Conservation (phyloP, 1,284 basidiomycete genomes). For the Waitea zeae region DNA sequence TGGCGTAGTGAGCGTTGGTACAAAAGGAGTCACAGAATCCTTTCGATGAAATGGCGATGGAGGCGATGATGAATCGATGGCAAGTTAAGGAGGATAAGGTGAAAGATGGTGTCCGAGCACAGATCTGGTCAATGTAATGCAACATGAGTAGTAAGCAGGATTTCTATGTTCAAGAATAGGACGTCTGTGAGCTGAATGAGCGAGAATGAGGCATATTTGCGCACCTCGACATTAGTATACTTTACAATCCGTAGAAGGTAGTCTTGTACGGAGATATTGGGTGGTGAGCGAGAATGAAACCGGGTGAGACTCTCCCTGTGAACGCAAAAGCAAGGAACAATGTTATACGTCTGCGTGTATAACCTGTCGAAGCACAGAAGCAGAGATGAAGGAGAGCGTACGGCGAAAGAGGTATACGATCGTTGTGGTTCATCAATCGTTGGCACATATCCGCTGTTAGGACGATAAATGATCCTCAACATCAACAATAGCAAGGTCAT, state of each 20-base stretch:
- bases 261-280: slow-evolving; percentile 72
- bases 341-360: slow-evolving; percentile 10
- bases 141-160: slow-evolving; percentile 78
- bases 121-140: slow-evolving; percentile 91
- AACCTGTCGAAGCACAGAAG: slow-evolving; percentile 7
- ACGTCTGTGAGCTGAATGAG: slow-evolving; percentile 3
- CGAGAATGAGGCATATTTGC: slow-evolving; percentile 11
- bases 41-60: slow-evolving; percentile 78
- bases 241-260: slow-evolving; percentile 83
- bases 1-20: slow-evolving; percentile 83
- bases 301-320: slow-evolving; percentile 69
- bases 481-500: too few species aligned
- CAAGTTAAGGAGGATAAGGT: slow-evolving; percentile 88
- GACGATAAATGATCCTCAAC: too few species aligned
- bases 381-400: too few species aligned
- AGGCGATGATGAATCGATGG: slow-evolving; percentile 87
- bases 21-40: slow-evolving; percentile 88
- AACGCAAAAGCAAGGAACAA: too few species aligned
- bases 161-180: slow-evolving; percentile 30
- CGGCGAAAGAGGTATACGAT: slow-evolving; percentile 75
- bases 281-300: slow-evolving; percentile 84
- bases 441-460: slow-evolving; percentile 80
- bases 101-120: slow-evolving; percentile 69
- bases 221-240: slow-evolving; percentile 85
- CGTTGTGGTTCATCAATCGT: slow-evolving; percentile 83